phyloP scores from a whole-genome alignment of 768 basidiomycete species.

The Clathrus columnatus region DNA sequence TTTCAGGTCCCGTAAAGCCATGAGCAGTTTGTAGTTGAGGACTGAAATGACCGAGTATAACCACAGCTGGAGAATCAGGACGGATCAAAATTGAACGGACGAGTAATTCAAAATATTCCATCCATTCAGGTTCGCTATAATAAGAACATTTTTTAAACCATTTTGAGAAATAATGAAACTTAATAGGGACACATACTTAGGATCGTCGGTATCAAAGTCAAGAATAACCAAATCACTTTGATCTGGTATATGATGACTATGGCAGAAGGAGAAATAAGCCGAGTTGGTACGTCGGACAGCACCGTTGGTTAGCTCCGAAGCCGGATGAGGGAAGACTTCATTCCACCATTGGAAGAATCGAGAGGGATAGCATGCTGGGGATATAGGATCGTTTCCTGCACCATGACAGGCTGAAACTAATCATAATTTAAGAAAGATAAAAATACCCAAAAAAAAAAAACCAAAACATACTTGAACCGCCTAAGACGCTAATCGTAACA shows the following conservation, averaged over 20 bases:
- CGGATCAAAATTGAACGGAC: constrained; percentile 86
- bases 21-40: constrained; percentile 72
- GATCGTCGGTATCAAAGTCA: constrained; percentile 89
- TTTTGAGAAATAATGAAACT: constrained; percentile 1
- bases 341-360: constrained; percentile 98
- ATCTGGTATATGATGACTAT: constrained; percentile 88
- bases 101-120: constrained; percentile 86
- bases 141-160: neutral
- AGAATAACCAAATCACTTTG: constrained; percentile 89
- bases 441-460: neutral
- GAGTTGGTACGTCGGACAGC: constrained; percentile 89
- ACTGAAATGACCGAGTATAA: constrained; percentile 92
- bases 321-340: constrained; percentile 93
- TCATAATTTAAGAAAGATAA: neutral
- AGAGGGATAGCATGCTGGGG: constrained; percentile 83
- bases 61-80: constrained; percentile 83
- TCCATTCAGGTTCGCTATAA: constrained; percentile 54
- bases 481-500: constrained; percentile 82
- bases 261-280: constrained; percentile 93
- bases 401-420: constrained; percentile 90
- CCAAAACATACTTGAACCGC: constrained; percentile 65
- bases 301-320: constrained; percentile 95
- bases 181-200: constrained; percentile 54
- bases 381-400: constrained; percentile 83
- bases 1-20: constrained; percentile 86